Evolutionary conservation across 345 rosid species (phyloP), one percentile per base, ranked within the genome.

Genomic region (Nasturtium officinale): DNA sequence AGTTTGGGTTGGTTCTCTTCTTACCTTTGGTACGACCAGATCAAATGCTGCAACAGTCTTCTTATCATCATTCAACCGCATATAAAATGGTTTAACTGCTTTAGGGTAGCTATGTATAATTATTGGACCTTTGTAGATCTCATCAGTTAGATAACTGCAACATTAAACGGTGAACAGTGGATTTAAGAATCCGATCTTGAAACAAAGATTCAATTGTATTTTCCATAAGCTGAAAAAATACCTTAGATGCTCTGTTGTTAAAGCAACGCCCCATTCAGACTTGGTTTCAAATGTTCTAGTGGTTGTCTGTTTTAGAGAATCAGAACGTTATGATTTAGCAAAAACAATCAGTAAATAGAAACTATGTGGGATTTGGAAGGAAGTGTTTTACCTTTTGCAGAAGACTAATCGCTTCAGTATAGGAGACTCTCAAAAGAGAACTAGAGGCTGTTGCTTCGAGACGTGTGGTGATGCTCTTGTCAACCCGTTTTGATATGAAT

Each of bases 1-100:
- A 38, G n/a, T 67, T 15, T 28, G 57, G 54, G 38, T 59, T 73
- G 57, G 37, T 72, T 58, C 5, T 52, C 43, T 64, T 5, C 26
- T 71, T 75, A 89, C 98, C 95, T 80, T 81, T 17, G 97, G 96
- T n/a, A 91, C 73, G 47, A 89, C 86, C 86, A 94, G 66, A 57
- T 94, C 98, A 65, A 94, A 94, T 68, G 98, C 91, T 57, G 97
- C 96, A 56, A 88, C 98, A 43, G 96, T 94, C 65, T 76, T 69
- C 53, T 84, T 84, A 73, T 91, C 98, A 46, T 81, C 85, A 61
- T 94, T 94, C 81, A 84, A 67, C 60, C 96, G 81, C 8, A 68
- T 79, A 65, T 86, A 81, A 72, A 94, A 91, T 9, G 93, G 96
- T 77, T 87, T 85, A 1, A 67, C 50, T 15, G 80, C 86, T 83